These are phyloP conservation scores for Saksenaea vasiformis DNA, from an alignment of 371 early-diverging fungal genomes.

Conservation along the genomic window DNA sequence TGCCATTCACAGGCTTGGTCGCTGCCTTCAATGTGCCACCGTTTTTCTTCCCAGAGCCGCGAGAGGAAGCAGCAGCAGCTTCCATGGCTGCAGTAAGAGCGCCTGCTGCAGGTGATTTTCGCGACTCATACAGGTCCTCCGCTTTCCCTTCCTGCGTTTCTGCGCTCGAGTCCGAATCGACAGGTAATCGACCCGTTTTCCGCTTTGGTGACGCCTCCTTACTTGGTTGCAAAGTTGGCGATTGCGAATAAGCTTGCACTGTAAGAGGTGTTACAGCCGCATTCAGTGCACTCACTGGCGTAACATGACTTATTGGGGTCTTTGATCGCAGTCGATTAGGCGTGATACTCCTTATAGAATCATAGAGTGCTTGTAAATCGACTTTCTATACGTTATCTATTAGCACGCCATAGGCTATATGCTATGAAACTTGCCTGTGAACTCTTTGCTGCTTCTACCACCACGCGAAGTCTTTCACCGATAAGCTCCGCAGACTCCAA, in stretches of 20 bases:
- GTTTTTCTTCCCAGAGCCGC: background rate
- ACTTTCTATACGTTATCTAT: constrained; percentile 2
- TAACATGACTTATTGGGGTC: constrained; percentile 34
- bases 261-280: constrained; percentile 40
- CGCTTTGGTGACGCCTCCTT: background rate
- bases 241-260: constrained; percentile 34
- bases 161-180: background rate
- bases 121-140: background rate
- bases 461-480: constrained; percentile 29
- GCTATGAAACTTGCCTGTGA: constrained; percentile 6
- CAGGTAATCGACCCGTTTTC: background rate
- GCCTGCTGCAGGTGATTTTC: constrained; percentile 32
- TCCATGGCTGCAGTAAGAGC: constrained; percentile 40
- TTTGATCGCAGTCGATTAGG: constrained; percentile 11
- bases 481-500: constrained; percentile 31
- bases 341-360: constrained; percentile 24
- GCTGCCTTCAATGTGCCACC: background rate
- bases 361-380: constrained; percentile 27
- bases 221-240: constrained; percentile 1
- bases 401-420: background rate
- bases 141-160: background rate
- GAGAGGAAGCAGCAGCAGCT: constrained; percentile 9
- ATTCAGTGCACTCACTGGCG: constrained; percentile 26
- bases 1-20: background rate
- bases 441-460: constrained; percentile 22